These are phyloP conservation scores for Didymella pinodella DNA, from an alignment of 2,329 filamentous ascomycete species.

Conservation along the genomic window DNA sequence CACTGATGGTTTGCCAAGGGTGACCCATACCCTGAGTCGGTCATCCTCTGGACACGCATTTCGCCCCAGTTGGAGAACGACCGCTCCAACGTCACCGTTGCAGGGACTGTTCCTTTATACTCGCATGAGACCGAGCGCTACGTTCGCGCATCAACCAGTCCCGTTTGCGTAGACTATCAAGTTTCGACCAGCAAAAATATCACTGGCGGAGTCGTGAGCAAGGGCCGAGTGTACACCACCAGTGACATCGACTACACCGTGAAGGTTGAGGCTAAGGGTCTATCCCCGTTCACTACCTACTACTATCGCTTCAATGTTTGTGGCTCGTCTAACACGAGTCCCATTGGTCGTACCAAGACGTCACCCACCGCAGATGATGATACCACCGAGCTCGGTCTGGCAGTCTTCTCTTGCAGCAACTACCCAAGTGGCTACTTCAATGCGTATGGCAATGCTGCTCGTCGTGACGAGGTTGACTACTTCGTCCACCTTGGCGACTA, in stretches of 20 bases:
- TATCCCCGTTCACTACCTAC: slow-evolving; percentile 71
- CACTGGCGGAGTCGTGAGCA: slow-evolving; percentile 57
- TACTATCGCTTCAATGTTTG: slow-evolving; percentile 77
- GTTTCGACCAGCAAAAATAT: slow-evolving; percentile 62
- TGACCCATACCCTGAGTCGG: slow-evolving; percentile 55
- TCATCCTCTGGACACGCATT: slow-evolving; percentile 48
- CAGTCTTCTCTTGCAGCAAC: slow-evolving; percentile 74
- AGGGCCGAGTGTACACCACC: slow-evolving; percentile 71
- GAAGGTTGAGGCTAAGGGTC: slow-evolving; percentile 71
- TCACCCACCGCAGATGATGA: slow-evolving; percentile 65
- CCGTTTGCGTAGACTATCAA: slow-evolving; percentile 73
- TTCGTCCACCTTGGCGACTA: slow-evolving; percentile 55
- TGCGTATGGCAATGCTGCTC: slow-evolving; percentile 53
- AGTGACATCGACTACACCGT: slow-evolving; percentile 79
- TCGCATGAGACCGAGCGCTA: slow-evolving; percentile 63
- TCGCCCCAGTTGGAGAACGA: slow-evolving; percentile 53
- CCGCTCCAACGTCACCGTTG: slow-evolving; percentile 59
- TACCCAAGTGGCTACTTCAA: slow-evolving; percentile 59
- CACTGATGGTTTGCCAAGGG: slow-evolving; percentile 19
- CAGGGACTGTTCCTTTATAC: slow-evolving; percentile 63
- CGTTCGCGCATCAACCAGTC: slow-evolving; percentile 62
- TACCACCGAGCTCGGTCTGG: slow-evolving; percentile 66
- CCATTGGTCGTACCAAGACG: slow-evolving; percentile 74
- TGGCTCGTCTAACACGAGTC: slow-evolving; percentile 66
- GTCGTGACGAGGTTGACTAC: slow-evolving; percentile 54